Conservation (phyloP, 2,329 filamentous ascomycete genomes). For the Pseudogymnoascus sp. region DNA sequence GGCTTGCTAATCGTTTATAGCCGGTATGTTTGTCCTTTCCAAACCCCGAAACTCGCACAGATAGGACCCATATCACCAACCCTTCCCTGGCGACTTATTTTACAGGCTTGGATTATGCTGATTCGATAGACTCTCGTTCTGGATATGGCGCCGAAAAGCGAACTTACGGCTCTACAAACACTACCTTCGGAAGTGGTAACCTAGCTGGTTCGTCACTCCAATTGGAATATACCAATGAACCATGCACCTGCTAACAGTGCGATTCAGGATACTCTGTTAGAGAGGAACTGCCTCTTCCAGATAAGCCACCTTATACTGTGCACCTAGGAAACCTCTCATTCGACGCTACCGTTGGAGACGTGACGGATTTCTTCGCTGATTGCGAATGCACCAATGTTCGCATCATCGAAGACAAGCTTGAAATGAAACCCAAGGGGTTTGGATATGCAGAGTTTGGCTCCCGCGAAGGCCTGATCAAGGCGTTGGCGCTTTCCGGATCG, state of each 20-base stretch:
- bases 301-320: conserved; percentile 88
- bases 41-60: not conserved
- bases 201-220: conserved; percentile 22
- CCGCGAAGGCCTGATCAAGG: conserved; percentile 84
- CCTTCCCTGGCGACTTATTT: not conserved
- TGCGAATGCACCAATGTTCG: conserved; percentile 86
- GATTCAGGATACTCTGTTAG: conserved; percentile 50
- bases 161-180: conserved; percentile 26
- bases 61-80: not conserved
- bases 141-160: conserved; percentile 26
- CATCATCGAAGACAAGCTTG: conserved; percentile 92
- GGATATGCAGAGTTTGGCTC: conserved; percentile 92
- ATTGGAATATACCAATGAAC: conserved; percentile 4
- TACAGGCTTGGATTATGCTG: conserved; percentile 6
- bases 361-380: conserved; percentile 75
- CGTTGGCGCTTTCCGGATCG: conserved; percentile 71
- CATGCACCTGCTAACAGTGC: conserved; percentile 14
- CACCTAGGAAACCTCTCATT: conserved; percentile 96
- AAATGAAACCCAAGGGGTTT: conserved; percentile 92
- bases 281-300: conserved; percentile 76
- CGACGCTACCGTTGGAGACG: conserved; percentile 75
- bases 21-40: conserved; percentile 23
- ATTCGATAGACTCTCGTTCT: conserved; percentile 26
- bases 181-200: conserved; percentile 24
- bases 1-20: conserved; percentile 23